These are phyloP conservation scores for Leishmania mexicana DNA, from an alignment of 208 protist genomes.

Conservation along the genomic window DNA sequence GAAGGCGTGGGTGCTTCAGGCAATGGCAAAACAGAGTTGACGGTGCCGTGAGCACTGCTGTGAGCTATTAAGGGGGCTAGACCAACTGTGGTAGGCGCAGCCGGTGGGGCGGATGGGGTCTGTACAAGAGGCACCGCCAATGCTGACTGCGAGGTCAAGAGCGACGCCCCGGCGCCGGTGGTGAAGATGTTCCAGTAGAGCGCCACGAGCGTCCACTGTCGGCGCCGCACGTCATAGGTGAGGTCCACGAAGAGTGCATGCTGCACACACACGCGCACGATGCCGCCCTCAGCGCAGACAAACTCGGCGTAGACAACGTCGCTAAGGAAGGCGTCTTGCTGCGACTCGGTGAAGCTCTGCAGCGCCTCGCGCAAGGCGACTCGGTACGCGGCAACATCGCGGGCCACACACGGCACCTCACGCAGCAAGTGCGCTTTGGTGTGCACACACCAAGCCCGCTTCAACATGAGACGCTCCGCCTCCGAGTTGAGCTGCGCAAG, in stretches of 20 bases:
- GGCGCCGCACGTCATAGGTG: conserved; percentile 52
- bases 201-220: conserved; percentile 44
- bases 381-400: conserved; percentile 16
- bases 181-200: conserved; percentile 63
- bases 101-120: background rate
- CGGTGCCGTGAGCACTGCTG: background rate
- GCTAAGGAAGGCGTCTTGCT: conserved; percentile 7
- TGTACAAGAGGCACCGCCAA: background rate
- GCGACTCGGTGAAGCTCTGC: conserved; percentile 5
- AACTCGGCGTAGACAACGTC: conserved; percentile 26
- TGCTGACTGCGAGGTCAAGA: conserved; percentile 1
- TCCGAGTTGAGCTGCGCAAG: conserved; percentile 51
- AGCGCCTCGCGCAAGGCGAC: conserved; percentile 20
- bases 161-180: conserved; percentile 24
- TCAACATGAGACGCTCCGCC: conserved; percentile 65
- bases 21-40: background rate
- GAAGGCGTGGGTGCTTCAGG: background rate
- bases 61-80: background rate
- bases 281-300: conserved; percentile 30
- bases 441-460: conserved; percentile 46
- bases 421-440: conserved; percentile 65
- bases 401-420: conserved; percentile 47
- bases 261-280: conserved; percentile 61
- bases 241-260: conserved; percentile 61
- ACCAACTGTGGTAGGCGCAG: background rate